Base-by-base conservation (phyloP, 192 early-diverging fungal species). In the Rhizoclosmatium globosum region DNA sequence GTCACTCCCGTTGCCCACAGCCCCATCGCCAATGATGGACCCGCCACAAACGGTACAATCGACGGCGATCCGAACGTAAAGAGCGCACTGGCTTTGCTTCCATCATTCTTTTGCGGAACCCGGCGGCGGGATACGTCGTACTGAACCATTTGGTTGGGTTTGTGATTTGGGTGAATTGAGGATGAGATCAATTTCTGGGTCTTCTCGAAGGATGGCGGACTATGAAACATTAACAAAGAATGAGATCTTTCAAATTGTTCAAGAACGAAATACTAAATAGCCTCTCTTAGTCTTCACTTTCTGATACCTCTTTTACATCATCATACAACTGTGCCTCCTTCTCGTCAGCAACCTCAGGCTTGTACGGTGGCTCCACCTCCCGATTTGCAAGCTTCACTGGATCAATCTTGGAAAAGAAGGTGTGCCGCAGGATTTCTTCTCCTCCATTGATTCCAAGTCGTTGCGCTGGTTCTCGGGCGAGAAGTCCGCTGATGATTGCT, bases 321-420 rank as follows among this genome's bases (percentile, higher is more conserved):
- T 47, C 62, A 21, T 41, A 42, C 62, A 64, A 21, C 62, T 64
- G 23, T 21, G 21, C 62, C 7, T 64, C 62, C 62, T 41, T 69
- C 68, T n/a, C 76, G 48, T 77, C 76, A 42, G 83, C 84, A 60
- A 89, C 62, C 44, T 89, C 80, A 3, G 88, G 88, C 43, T 60
- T 71, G 41, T 74, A 89, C 4, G 88, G 88, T 47, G 85, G 78
- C 39, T 71, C 74, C 6, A 88, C 56, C 76, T 89, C 88, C 56
- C 76, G 71, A n/a, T 64, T 74, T 38, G 80, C 87, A 47, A 89
- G 59, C 71, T 81, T 86, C 15, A 45, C 68, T 41, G 87, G 82
- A 76, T 89, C 88, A 13, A 89, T 70, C 23, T 62, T 72, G 61
- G 62, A 62, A 57, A 87, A 89, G 69, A 88, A 89, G 7, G 57